A percentile compares a stretch with the other conserved stretches of the same genome.
Evolutionary conservation across 2,329 filamentous ascomycete species (phyloP).

Genomic region (Sporothrix dimorphospora): DNA sequence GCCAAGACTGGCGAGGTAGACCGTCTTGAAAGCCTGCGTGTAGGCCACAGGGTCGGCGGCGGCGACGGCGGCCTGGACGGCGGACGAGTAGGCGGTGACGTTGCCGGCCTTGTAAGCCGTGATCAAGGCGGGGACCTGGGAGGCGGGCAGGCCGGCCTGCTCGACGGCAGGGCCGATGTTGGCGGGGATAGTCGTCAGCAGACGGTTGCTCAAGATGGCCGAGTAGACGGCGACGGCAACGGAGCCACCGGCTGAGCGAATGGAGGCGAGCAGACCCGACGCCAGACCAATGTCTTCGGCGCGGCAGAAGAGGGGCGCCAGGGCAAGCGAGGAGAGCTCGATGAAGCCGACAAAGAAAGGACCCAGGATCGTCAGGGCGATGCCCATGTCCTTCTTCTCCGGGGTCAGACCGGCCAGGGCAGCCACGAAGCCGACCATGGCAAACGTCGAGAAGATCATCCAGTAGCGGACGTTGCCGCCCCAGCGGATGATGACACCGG

Average conservation of each 20-base stretch:
- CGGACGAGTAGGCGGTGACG: not conserved
- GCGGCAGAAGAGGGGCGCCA: slow-evolving; percentile 36
- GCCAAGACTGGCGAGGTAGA: slow-evolving; percentile 26
- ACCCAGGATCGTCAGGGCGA: slow-evolving; percentile 26
- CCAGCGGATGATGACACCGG: slow-evolving; percentile 20
- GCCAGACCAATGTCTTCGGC: slow-evolving; percentile 41
- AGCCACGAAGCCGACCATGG: slow-evolving; percentile 38
- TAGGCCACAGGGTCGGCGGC: slow-evolving; percentile 16
- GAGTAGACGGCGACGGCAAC: slow-evolving; percentile 24
- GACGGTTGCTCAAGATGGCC: slow-evolving; percentile 33
- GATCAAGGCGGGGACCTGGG: slow-evolving; percentile 1
- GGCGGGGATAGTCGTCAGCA: slow-evolving; percentile 39
- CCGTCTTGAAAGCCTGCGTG: slow-evolving; percentile 26
- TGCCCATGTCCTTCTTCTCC: slow-evolving; percentile 22
- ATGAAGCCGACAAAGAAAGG: slow-evolving; percentile 29
- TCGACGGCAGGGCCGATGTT: slow-evolving; percentile 42
- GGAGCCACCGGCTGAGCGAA: slow-evolving; percentile 35
- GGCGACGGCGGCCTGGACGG: slow-evolving; percentile 16
- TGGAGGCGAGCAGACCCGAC: slow-evolving; percentile 42
- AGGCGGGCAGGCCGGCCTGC: slow-evolving; percentile 38
- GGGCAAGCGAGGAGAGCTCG: slow-evolving; percentile 27
- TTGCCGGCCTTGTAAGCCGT: slow-evolving; percentile 12
- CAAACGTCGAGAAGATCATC: slow-evolving; percentile 39
- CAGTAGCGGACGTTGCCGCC: slow-evolving; percentile 26
- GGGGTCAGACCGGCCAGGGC: slow-evolving; percentile 3